Base-by-base conservation (phyloP, 768 basidiomycete genomes). In the Suillus luteus region DNA sequence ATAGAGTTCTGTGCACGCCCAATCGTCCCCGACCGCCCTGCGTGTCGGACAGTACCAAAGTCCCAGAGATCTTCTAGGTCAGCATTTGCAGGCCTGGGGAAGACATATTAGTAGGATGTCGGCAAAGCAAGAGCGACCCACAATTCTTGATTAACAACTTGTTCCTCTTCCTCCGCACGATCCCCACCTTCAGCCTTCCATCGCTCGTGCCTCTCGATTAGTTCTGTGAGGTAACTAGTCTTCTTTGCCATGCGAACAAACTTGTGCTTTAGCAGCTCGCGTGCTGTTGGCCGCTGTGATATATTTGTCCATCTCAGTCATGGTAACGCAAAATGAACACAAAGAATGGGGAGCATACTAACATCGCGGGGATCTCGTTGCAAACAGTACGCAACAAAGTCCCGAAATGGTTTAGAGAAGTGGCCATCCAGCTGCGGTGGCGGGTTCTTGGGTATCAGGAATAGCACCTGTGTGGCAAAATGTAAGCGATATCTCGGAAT, bases 361-460 rank as follows among this genome's bases (percentile, higher is more conserved):
- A 95, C 94, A 71, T 94, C 92, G 72, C 89, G 86, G 35, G 97
- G 96, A 79, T 99, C 97, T 52, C 97, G 85, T 69, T 96, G 95
- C 44, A 99, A 79, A 76, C 97, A 99, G 64, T 89, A 89, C 0
- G 92, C 82, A 15, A 99, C 93, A 74, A 99, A 99, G 63, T 99
- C 97, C 69, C 89, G 84, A 80, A 99, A 99, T 5, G 91, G 83
- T 71, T 93, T 94, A 2, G 94, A 94, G 78, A 98, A 99, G 67
- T 88, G 88, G 40, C 88, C 90, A 65, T 98, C 97, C 49, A 99
- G 81, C 24, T 84, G 85, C 12, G 97, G 97, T 1, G 97, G 97
- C 2, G 93, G 88, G 69, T 99, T 99, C 82, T 98, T 98, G 17
- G 97, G 97, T 62, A 99, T 99, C 61, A 99, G 83, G 83, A 99